Evolutionary conservation across 2,329 filamentous ascomycete species (phyloP).

Genomic region (Botrytis elliptica): DNA sequence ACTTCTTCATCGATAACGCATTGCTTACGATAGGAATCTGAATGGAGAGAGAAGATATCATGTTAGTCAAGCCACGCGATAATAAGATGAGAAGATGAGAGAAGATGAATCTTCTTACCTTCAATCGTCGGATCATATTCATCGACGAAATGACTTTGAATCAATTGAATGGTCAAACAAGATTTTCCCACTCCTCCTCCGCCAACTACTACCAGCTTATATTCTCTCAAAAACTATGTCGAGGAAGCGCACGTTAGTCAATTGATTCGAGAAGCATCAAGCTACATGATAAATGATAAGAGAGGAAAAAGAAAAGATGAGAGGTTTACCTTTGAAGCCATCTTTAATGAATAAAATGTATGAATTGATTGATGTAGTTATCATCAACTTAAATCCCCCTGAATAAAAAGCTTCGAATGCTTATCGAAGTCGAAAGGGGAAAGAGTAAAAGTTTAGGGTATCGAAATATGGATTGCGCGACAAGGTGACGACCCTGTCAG

Average conservation of each 20-base stretch:
- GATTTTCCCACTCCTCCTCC: constrained; percentile 99
- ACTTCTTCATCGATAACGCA: constrained; percentile 98
- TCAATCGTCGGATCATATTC: constrained; percentile 99
- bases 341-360: constrained; percentile 29
- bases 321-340: constrained; percentile 42
- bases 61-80: background rate
- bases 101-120: constrained; percentile 59
- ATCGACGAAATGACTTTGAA: constrained; percentile 93
- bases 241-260: constrained; percentile 23
- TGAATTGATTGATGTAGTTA: constrained; percentile 24
- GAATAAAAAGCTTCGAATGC: constrained; percentile 15
- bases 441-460: constrained; percentile 4
- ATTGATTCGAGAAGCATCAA: constrained; percentile 17
- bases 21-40: constrained; percentile 99
- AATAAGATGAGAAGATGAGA: background rate
- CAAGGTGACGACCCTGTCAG: constrained; percentile 17
- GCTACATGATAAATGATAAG: background rate
- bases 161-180: constrained; percentile 93
- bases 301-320: too few species aligned
- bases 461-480: constrained; percentile 17
- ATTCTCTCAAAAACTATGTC: constrained; percentile 77
- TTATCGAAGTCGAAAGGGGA: constrained; percentile 25
- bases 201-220: constrained; percentile 95
- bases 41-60: background rate
- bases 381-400: constrained; percentile 27